Percentiles rank a stretch among this genome's conserved stretches.
Evolutionary conservation across 78 protist genomes (phyloP).

Genomic region (Polysphondylium violaceum): DNA sequence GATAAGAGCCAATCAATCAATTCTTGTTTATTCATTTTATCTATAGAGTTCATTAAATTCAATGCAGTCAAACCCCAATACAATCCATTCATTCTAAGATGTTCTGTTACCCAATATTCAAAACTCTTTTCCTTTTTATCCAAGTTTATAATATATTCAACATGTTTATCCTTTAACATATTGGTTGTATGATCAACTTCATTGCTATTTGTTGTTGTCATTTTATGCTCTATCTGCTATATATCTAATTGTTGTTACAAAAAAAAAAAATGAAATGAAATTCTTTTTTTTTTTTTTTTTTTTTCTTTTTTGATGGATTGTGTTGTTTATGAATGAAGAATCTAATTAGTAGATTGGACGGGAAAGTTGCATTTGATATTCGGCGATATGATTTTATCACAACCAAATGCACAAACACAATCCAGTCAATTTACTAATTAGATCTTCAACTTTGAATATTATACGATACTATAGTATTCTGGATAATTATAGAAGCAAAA

Average conservation of each 20-base stretch:
- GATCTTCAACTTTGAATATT: too few species aligned
- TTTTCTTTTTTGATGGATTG: too few species aligned
- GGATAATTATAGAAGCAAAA: too few species aligned
- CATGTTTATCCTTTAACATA: constrained; percentile 44
- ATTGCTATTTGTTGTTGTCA: not conserved
- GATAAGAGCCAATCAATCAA: constrained; percentile 78
- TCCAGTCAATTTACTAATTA: too few species aligned
- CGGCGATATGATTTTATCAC: too few species aligned
- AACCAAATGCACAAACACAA: too few species aligned
- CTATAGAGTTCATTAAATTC: constrained; percentile 63
- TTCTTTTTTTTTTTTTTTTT: too few species aligned
- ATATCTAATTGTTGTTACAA: not conserved
- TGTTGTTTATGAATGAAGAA: too few species aligned
- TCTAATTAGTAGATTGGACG: too few species aligned
- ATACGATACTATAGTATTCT: too few species aligned
- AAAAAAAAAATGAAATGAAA: constrained; percentile 6
- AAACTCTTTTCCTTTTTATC: constrained; percentile 76
- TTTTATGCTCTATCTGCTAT: not conserved
- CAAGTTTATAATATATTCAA: constrained; percentile 28
- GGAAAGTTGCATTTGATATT: too few species aligned
- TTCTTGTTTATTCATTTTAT: constrained; percentile 76
- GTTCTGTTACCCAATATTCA: constrained; percentile 95
- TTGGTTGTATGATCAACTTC: constrained; percentile 59
- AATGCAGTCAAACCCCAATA: constrained; percentile 97
- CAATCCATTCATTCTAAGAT: constrained; percentile 93